A percentile compares a stretch with the other conserved stretches of the same genome.
phyloP scores from a whole-genome alignment of 805 yeast genomes.

The Middelhovenomyces tepae region DNA sequence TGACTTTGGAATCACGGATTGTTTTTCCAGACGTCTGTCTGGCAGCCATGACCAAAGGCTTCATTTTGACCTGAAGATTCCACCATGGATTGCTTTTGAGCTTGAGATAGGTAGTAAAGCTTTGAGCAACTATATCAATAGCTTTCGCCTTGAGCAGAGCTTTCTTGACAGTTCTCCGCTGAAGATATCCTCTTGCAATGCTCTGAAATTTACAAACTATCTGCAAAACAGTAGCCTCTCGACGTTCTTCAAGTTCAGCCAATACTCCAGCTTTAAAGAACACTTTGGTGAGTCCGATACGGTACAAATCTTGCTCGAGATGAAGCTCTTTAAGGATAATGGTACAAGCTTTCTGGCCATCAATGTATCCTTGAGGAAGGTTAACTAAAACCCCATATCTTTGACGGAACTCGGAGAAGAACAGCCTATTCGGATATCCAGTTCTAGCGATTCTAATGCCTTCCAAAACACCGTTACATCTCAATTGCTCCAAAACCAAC shows the following conservation, averaged over 20 bases:
- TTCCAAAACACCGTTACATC: slow-evolving; percentile 96
- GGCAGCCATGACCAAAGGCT: slow-evolving; percentile 64
- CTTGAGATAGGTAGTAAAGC: slow-evolving; percentile 45
- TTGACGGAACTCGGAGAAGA: slow-evolving; percentile 67
- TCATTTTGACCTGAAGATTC: slow-evolving; percentile 55
- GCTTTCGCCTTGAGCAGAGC: slow-evolving; percentile 59
- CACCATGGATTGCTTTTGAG: slow-evolving; percentile 67
- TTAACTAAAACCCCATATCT: slow-evolving; percentile 67
- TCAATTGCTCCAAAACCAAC: slow-evolving; percentile 75
- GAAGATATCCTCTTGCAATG: slow-evolving; percentile 50
- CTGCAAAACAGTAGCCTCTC: slow-evolving; percentile 53
- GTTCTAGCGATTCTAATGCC: slow-evolving; percentile 96
- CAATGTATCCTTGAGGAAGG: slow-evolving; percentile 32
- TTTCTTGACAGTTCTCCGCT: slow-evolving; percentile 40
- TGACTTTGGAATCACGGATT: slow-evolving; percentile 27
- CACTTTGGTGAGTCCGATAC: slow-evolving; percentile 62
- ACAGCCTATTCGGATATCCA: slow-evolving; percentile 90
- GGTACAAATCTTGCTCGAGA: slow-evolving; percentile 51
- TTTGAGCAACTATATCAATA: slow-evolving; percentile 54
- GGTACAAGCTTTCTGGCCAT: slow-evolving; percentile 61
- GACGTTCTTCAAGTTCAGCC: slow-evolving; percentile 66
- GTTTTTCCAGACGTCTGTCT: slow-evolving; percentile 51
- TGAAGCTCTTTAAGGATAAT: slow-evolving; percentile 53
- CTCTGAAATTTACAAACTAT: slow-evolving; percentile 58
- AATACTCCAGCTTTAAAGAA: slow-evolving; percentile 71